Percentiles rank a stretch among this genome's conserved stretches.
phyloP scores from a whole-genome alignment of 1,284 basidiomycete species.

The Apiotrichum akiyoshidainum region DNA sequence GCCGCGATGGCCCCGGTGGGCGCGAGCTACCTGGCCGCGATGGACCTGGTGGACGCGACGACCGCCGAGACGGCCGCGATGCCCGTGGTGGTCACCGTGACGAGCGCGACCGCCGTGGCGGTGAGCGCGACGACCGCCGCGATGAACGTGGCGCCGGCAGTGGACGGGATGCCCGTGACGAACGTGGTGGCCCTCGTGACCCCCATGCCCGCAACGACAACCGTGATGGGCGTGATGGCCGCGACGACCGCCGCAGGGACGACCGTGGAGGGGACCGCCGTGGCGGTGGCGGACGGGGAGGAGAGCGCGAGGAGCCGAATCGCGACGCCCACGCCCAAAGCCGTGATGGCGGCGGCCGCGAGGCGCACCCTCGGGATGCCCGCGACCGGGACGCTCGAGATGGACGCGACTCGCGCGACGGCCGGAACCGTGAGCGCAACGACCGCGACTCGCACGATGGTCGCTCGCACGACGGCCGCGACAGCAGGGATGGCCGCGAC shows the following conservation, averaged over 20 bases:
- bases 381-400: background rate
- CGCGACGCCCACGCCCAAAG: background rate
- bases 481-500: constrained; percentile 1
- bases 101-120: constrained; percentile 3
- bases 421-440: background rate
- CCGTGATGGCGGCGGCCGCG: constrained; percentile 1
- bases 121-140: constrained; percentile 1
- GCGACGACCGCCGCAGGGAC: background rate
- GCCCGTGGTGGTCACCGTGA: constrained; percentile 3
- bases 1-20: too few relatives aligned
- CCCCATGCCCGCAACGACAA: background rate
- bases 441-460: constrained; percentile 6
- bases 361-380: background rate
- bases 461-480: background rate
- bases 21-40: too few relatives aligned
- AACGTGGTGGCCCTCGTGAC: background rate
- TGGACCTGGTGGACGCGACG: background rate
- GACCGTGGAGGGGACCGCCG: background rate
- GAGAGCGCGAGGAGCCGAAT: constrained; percentile 2
- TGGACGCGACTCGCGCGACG: background rate
- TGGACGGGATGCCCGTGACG: background rate
- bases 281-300: background rate
- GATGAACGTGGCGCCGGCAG: background rate
- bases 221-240: background rate
- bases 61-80: constrained; percentile 4